phyloP scores from a whole-genome alignment of 768 basidiomycete species.

The Hygrophorus pudorinus region DNA sequence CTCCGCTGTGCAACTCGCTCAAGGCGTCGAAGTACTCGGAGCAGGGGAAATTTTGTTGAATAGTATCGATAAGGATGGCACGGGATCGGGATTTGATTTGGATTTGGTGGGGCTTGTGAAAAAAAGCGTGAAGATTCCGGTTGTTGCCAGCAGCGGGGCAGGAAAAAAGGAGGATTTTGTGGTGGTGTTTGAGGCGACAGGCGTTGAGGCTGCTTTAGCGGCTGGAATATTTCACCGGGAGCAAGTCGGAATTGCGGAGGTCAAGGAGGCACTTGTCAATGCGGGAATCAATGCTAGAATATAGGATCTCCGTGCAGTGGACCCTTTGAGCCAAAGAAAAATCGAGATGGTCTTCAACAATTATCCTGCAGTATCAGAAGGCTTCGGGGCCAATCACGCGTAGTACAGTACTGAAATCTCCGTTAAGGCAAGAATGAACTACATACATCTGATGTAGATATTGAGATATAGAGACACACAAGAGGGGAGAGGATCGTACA shows the following conservation, averaged over 20 bases:
- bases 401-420: slow-evolving; percentile 3
- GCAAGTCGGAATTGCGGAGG: slow-evolving; percentile 75
- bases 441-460: slow-evolving; percentile 6
- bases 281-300: slow-evolving; percentile 40
- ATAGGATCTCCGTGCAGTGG: no score
- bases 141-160: slow-evolving; percentile 93
- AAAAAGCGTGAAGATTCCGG: slow-evolving; percentile 72
- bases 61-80: slow-evolving; percentile 94
- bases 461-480: slow-evolving; percentile 12
- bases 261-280: slow-evolving; percentile 50
- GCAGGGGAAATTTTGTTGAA: slow-evolving; percentile 95
- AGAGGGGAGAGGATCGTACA: slow-evolving; percentile 7
- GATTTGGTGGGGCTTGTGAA: slow-evolving; percentile 74
- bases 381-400: neutral
- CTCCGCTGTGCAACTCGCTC: slow-evolving; percentile 85
- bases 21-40: slow-evolving; percentile 83
- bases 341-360: no score
- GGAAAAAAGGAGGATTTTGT: slow-evolving; percentile 76
- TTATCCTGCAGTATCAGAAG: no score
- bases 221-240: slow-evolving; percentile 95
- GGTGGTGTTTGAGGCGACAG: slow-evolving; percentile 73
- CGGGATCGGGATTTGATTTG: slow-evolving; percentile 84
- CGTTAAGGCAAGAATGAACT: no score
- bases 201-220: slow-evolving; percentile 85
- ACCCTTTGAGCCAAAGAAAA: no score